Evolutionary conservation across 176 grass and related monocot species (phyloP).

Genomic region (Rhynchospora breviuscula): DNA sequence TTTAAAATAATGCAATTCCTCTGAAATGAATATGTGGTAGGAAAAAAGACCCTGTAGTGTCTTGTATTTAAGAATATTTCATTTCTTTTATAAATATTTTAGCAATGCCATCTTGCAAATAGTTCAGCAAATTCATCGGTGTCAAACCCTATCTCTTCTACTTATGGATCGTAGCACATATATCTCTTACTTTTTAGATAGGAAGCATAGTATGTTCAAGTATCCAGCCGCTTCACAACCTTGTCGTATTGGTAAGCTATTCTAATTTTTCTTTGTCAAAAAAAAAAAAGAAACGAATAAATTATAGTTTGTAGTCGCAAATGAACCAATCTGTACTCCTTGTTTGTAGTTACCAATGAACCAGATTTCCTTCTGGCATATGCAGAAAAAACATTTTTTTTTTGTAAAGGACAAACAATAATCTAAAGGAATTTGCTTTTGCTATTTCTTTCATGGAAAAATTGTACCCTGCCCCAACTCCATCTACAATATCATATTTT

Average conservation of each 20-base stretch:
- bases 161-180: background rate
- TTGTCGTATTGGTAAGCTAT: conserved; percentile 21
- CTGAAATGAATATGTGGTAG: background rate
- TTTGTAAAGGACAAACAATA: background rate
- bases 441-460: background rate
- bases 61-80: background rate
- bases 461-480: background rate
- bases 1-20: background rate
- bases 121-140: background rate
- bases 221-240: conserved; percentile 76
- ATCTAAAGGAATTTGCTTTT: background rate
- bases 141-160: background rate
- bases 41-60: background rate
- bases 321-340: too few relatives aligned
- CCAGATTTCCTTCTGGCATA: background rate
- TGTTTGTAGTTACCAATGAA: background rate
- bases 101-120: background rate
- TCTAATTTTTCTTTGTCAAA: background rate
- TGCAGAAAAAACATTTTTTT: background rate
- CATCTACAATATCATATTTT: background rate
- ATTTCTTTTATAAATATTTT: conserved; percentile 5
- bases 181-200: conserved; percentile 36
- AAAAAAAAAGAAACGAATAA: background rate
- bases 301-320: background rate
- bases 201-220: conserved; percentile 73